Conservation (phyloP, 257 asterid genomes). For the Galeopsis tetrahit region DNA sequence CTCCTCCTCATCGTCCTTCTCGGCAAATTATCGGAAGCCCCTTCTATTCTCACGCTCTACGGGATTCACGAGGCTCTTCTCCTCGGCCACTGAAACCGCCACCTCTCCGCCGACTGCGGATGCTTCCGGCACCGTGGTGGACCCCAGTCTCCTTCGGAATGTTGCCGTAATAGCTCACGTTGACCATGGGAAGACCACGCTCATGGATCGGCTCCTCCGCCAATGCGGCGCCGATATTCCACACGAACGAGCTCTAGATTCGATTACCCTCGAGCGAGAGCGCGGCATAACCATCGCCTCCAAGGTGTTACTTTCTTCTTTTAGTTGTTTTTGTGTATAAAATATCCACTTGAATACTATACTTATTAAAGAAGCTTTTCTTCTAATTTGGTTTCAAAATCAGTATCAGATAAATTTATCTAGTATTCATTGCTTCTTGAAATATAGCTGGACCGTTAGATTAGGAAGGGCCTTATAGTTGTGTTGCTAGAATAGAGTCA, state of each 20-base stretch:
- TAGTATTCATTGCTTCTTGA: background rate
- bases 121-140: constrained; percentile 46
- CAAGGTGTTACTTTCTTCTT: constrained; percentile 52
- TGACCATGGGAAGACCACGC: constrained; percentile 96
- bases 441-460: background rate
- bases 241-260: constrained; percentile 92
- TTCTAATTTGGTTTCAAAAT: background rate
- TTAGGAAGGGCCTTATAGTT: background rate
- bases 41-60: constrained; percentile 38
- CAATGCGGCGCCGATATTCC: constrained; percentile 98
- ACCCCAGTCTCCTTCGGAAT: constrained; percentile 71
- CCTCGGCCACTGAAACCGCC: constrained; percentile 55
- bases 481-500: background rate
- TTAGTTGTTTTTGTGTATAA: background rate
- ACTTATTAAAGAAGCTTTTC: background rate
- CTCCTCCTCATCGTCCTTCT: background rate
- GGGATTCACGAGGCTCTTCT: constrained; percentile 49
- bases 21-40: constrained; percentile 40
- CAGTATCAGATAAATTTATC: background rate
- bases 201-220: constrained; percentile 94
- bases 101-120: constrained; percentile 45
- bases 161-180: constrained; percentile 96
- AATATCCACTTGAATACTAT: background rate
- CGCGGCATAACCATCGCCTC: constrained; percentile 96
- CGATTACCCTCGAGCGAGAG: constrained; percentile 91